Conservation (phyloP, 176 grass and related monocot genomes). For the Bromus sterilis region DNA sequence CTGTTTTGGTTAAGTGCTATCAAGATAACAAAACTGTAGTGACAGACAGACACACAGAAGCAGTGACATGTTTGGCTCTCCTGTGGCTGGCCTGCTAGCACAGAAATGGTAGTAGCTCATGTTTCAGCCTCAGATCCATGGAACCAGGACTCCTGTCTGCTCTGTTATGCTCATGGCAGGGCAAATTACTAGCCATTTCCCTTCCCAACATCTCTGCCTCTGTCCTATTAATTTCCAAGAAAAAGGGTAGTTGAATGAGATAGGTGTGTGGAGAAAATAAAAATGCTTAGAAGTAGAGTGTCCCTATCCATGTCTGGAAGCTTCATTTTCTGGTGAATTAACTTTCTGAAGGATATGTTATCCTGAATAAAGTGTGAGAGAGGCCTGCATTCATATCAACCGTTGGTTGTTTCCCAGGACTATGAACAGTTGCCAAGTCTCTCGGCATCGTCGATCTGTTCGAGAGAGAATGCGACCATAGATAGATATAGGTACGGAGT, state of each 20-base stretch:
- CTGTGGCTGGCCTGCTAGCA: not conserved
- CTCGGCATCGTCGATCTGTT: not conserved
- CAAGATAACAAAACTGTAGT: not conserved
- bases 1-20: not conserved
- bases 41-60: not conserved
- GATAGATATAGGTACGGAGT: not conserved
- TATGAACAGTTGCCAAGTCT: not conserved
- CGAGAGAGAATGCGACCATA: constrained; percentile 1
- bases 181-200: not conserved
- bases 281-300: not conserved
- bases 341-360: constrained; percentile 2
- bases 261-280: not conserved
- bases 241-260: not conserved
- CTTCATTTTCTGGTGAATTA: not conserved
- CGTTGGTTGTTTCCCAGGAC: not conserved
- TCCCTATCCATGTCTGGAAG: not conserved
- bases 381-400: not conserved
- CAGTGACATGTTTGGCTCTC: not conserved
- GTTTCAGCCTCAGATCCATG: not conserved
- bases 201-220: not conserved
- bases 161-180: not conserved
- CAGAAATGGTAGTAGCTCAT: constrained; percentile 1
- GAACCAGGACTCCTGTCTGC: not conserved
- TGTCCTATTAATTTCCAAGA: not conserved
- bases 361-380: constrained; percentile 13